Evolutionary conservation across 179 eudicot species (phyloP).

Genomic region (Sideroxylon spinosum): DNA sequence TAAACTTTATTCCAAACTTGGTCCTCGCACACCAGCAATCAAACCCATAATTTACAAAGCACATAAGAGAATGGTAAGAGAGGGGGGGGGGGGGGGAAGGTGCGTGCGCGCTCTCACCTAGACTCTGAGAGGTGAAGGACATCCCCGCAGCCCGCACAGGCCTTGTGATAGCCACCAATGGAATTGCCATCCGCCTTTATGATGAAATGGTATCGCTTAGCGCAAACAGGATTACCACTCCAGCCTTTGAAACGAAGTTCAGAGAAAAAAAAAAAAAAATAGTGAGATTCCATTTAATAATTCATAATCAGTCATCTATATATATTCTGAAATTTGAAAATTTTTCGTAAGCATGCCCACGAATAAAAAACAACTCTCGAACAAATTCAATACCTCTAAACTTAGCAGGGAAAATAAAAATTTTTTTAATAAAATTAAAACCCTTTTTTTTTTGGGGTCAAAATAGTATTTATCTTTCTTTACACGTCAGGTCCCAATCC

Average conservation of each 20-base stretch:
- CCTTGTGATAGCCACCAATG: slow-evolving; percentile 58
- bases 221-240: slow-evolving; percentile 89
- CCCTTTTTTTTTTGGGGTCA: too few relatives aligned
- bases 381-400: too few relatives aligned
- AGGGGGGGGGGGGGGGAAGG: neutral
- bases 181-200: slow-evolving; percentile 78
- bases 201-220: slow-evolving; percentile 85
- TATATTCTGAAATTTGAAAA: too few relatives aligned
- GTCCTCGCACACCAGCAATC: neutral
- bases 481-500: too few relatives aligned
- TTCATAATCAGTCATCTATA: neutral
- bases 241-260: slow-evolving; percentile 47
- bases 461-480: too few relatives aligned
- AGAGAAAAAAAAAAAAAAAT: neutral
- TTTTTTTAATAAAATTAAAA: too few relatives aligned
- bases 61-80: neutral
- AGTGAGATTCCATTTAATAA: neutral
- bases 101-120: slow-evolving; percentile 40
- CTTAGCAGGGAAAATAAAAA: too few relatives aligned
- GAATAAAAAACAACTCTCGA: too few relatives aligned
- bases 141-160: slow-evolving; percentile 71
- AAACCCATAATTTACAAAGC: neutral
- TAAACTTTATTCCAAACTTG: neutral
- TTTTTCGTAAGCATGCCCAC: too few relatives aligned
- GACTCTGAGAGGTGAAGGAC: slow-evolving; percentile 61